Evolutionary conservation across 164 flowering plant species (phyloP), one percentile per base, ranked within the genome.

Genomic region (Annona cherimola): DNA sequence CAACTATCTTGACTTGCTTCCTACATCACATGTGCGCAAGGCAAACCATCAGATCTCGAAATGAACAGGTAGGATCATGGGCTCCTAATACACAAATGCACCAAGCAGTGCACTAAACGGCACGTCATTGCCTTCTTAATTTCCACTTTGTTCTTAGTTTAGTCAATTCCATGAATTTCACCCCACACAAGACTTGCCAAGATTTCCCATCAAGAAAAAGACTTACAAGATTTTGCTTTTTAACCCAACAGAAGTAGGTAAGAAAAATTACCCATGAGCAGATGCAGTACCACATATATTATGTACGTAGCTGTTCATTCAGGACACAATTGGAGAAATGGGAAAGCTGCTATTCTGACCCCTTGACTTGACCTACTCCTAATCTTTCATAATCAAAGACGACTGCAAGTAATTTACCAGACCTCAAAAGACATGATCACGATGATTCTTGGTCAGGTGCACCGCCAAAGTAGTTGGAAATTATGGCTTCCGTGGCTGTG

Each of bases 361-460:
- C 40, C 65, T 20, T 62, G 42, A 62, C 40, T 62, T 62, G 65
- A 62, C 65, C 65, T 62, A 62, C 65, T 62, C 65, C 65, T 61
- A 62, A 62, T 40, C 40, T 62, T 4, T 62, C 65, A 62, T 16
- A 50, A 50, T 9, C 57, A 50, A 50, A 50, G 35, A 50, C 57
- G 57, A 50, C 14, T 50, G 57, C 14, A 50, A 50, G 57, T 16
- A 9, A 50, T 50, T 9, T 16, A 50, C 14, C 14, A 50, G 57
- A 50, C 57, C 14, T 50, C 14, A 50, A 16, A 50, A 50, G 57
- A 50, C 57, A 50, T 50, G 3, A 50, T 50, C 14, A 50, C 57
- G 14, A 11, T 16, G 9, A 50, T 7, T 2, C 57, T 9, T 0
- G 57, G 57, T 50, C 57, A 50, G 57, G 14, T 50, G 57, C 14